Base-by-base conservation (phyloP, 2,329 filamentous ascomycete genomes). In the Cercospora beticola region DNA sequence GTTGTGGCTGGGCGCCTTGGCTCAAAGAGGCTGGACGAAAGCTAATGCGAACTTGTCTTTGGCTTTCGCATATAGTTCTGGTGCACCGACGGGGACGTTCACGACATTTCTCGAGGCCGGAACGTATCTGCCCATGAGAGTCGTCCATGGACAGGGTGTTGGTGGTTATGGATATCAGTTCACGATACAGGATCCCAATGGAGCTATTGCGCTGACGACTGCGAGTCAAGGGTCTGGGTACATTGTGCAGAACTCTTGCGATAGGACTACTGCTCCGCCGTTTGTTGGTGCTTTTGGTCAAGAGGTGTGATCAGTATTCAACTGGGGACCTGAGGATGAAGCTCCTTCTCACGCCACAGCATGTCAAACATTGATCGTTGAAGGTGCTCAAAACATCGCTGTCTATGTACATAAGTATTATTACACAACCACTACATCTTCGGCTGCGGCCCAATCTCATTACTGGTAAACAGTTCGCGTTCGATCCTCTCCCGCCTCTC, bases 401-500 rank as follows among this genome's bases (percentile, higher is more conserved):
- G 21, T 4, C 18, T 31, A 16, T 58, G 28, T 21, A 58, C 16
- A 23, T 14, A 12, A 43, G 7, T 6, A 43, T 54, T 6, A 54
- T 7, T 54, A 28, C 21, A 26, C 12, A 23, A 7, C 4, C 8
- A 28, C 56, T 52, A 56, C 14, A 60, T 52, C 52, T 65, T 56
- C 4, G 5, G 23, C 40, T 65, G 52, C 7, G 23, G 18, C 3
- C 46, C 58, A 4, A 68, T 52, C 23, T 43, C 60, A 28, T 59
- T 70, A 28, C 68, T 69, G 10, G 63, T 64, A 5, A 71, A 66
- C 60, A 75, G 70, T 6, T 72, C 72, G n/a, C 69, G 62, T 65
- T 74, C 74, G 21, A 77, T 75, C 46, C 74, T 56, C 36, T 74
- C 72, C 8, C 76, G 70, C 40, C 72, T 71, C 54, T 66, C 64